Evolutionary conservation across 2,329 filamentous ascomycete species (phyloP).

Genomic region (Colletotrichum higginsianum): DNA sequence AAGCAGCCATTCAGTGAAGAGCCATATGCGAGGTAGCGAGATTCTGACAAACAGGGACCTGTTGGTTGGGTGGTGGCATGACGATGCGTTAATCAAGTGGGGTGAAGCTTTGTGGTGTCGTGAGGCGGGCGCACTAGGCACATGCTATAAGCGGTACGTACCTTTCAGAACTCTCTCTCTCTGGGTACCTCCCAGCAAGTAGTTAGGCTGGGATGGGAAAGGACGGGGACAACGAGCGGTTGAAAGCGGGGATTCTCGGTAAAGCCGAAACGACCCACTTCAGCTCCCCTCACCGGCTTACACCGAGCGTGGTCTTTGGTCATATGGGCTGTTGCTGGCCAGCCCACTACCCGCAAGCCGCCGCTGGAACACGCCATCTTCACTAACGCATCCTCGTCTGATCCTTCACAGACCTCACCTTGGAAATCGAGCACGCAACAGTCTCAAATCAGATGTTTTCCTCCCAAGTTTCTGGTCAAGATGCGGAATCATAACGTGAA

Average conservation of each 20-base stretch:
- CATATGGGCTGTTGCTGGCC: not conserved
- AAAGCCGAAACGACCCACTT: not conserved
- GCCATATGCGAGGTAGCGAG: constrained; percentile 33
- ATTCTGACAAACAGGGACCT: constrained; percentile 42
- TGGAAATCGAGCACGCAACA: not conserved
- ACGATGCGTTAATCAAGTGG: constrained; percentile 41
- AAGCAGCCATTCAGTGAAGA: constrained; percentile 38
- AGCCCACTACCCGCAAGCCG: not conserved
- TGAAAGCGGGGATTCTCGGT: not conserved
- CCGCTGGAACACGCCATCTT: not conserved
- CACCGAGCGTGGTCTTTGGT: not conserved
- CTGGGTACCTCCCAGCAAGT: too few species aligned
- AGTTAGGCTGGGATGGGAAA: too few species aligned
- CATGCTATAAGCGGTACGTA: too few species aligned
- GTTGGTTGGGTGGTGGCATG: constrained; percentile 43
- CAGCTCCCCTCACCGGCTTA: constrained; percentile 6
- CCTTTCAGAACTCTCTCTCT: too few species aligned
- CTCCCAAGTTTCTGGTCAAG: not conserved
- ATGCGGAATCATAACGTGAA: not conserved
- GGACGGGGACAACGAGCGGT: not conserved
- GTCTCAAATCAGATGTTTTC: not conserved
- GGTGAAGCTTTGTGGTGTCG: constrained; percentile 36
- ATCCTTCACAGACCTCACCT: not conserved
- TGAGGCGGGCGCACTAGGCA: not conserved
- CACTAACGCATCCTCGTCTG: not conserved